These are phyloP conservation scores for Fusarium siculi DNA, from an alignment of 2,329 filamentous ascomycete species.

Conservation along the genomic window DNA sequence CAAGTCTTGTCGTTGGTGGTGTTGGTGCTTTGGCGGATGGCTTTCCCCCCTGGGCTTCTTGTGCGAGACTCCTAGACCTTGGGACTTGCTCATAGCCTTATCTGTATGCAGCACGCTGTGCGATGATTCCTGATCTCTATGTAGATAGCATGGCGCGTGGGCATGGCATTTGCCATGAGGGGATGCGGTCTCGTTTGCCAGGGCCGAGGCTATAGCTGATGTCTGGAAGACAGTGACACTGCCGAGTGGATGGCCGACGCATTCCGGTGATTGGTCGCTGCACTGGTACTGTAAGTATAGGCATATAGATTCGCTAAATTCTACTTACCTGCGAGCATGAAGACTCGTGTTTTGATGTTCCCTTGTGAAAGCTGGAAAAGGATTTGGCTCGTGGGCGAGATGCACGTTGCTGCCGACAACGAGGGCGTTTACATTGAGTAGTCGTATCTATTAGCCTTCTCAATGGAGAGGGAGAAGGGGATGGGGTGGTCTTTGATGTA, in stretches of 20 bases:
- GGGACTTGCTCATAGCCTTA: accelerated
- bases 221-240: neutral
- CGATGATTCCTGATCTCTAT: accelerated
- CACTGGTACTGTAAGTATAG: neutral
- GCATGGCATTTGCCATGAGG: accelerated
- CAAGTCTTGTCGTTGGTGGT: no score
- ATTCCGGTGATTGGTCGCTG: neutral
- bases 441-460: neutral
- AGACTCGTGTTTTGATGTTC: neutral
- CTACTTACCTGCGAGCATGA: accelerated
- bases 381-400: neutral
- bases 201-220: neutral
- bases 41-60: neutral
- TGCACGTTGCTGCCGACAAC: neutral
- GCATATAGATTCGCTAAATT: accelerated
- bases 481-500: neutral
- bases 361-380: accelerated
- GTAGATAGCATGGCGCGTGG: neutral
- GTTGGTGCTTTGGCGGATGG: neutral
- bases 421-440: neutral
- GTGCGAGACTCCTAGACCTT: neutral
- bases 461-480: neutral
- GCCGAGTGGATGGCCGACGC: neutral
- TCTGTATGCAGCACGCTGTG: neutral
- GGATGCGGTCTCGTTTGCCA: neutral